phyloP scores from a whole-genome alignment of 169 alveolate genomes.

The Eimeria sp. region DNA sequence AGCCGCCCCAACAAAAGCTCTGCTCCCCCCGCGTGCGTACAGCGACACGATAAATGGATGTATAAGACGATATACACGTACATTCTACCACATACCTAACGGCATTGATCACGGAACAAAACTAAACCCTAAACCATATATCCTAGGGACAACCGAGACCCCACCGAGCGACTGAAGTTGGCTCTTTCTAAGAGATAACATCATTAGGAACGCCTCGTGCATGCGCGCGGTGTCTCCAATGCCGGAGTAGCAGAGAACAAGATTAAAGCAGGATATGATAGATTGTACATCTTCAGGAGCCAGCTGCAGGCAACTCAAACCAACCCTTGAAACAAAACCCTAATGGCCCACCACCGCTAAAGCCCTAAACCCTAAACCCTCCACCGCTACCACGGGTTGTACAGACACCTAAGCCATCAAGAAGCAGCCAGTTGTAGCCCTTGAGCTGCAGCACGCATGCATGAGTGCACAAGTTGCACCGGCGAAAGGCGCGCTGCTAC shows the following conservation, averaged over 20 bases:
- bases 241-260: conserved; percentile 63
- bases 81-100: background rate
- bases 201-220: conserved; percentile 24
- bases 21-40: no score
- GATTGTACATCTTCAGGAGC: conserved; percentile 1
- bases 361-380: background rate
- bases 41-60: no score
- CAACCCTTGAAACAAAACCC: background rate
- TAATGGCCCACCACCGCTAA: background rate
- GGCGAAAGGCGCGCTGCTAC: background rate
- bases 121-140: background rate
- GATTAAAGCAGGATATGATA: conserved; percentile 12
- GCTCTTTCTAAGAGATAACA: background rate
- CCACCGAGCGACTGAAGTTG: background rate
- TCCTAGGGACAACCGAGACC: background rate
- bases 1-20: no score
- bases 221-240: conserved; percentile 54
- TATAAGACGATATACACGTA: background rate
- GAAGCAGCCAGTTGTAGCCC: no score
- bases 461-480: background rate
- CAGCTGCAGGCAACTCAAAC: background rate
- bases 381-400: background rate
- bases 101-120: background rate
- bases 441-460: no score
- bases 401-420: no score